Percentiles rank a stretch among this genome's conserved stretches.
Conservation (phyloP, 2,329 filamentous ascomycete genomes). For the Metarhizium rileyi region DNA sequence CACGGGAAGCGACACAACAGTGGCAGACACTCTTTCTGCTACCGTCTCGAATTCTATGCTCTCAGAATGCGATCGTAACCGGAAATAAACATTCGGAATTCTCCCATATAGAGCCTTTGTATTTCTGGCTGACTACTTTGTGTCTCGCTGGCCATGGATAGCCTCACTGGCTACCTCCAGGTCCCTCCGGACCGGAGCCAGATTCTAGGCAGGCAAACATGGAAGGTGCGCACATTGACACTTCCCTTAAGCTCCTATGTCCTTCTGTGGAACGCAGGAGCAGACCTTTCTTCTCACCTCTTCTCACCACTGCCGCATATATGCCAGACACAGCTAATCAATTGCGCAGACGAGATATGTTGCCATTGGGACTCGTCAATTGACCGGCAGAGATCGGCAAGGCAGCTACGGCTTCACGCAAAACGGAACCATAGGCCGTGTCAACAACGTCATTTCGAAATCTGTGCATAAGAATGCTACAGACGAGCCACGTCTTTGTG, state of each 20-base stretch:
- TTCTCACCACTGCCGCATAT: constrained; percentile 4
- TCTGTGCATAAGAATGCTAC: constrained; percentile 20
- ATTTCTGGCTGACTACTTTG: constrained; percentile 1
- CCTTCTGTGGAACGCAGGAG: constrained; percentile 2
- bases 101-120: background rate
- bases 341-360: constrained; percentile 42
- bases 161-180: constrained; percentile 36
- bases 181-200: constrained; percentile 41
- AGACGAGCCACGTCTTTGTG: constrained; percentile 39
- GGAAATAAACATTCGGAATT: background rate
- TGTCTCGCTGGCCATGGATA: constrained; percentile 22
- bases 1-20: background rate
- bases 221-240: constrained; percentile 35
- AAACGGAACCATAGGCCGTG: constrained; percentile 25
- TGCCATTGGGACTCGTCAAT: constrained; percentile 35
- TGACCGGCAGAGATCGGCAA: constrained; percentile 24
- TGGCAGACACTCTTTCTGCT: background rate
- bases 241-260: background rate
- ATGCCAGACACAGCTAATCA: background rate
- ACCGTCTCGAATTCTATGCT: constrained; percentile 2
- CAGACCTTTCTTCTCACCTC: constrained; percentile 3
- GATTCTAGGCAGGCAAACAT: constrained; percentile 39
- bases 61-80: constrained; percentile 11
- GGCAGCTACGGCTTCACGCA: constrained; percentile 29
- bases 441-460: constrained; percentile 28